Evolutionary conservation across 2,329 filamentous ascomycete species (phyloP).

Genomic region (Epichloe uncinata): DNA sequence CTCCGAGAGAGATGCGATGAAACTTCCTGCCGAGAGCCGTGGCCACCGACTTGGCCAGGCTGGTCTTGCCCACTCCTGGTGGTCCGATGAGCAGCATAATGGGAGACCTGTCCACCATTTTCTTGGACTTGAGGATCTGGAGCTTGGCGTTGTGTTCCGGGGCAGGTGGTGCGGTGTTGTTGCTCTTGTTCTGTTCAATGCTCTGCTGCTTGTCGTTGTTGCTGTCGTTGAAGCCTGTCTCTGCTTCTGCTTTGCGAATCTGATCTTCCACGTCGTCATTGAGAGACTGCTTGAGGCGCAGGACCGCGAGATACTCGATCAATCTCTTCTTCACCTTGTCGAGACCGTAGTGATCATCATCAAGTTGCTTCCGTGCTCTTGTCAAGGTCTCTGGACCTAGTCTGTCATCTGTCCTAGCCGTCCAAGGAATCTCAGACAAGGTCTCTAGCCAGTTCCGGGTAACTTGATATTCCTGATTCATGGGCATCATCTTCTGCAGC

Average conservation of each 20-base stretch:
- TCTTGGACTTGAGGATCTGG: constrained; percentile 64
- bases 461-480: constrained; percentile 91
- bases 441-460: constrained; percentile 90
- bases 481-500: constrained; percentile 88
- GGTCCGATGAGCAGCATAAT: constrained; percentile 89
- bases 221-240: constrained; percentile 40
- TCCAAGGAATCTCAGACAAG: constrained; percentile 87
- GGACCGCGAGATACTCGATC: constrained; percentile 89
- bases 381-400: constrained; percentile 68
- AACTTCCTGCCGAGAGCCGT: constrained; percentile 89
- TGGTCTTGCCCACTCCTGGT: constrained; percentile 92
- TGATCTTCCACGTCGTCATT: constrained; percentile 74
- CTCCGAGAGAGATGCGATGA: constrained; percentile 90
- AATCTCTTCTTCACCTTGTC: constrained; percentile 96
- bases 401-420: constrained; percentile 68
- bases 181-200: background rate
- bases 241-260: constrained; percentile 53
- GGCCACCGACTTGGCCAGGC: constrained; percentile 83
- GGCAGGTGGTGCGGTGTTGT: background rate
- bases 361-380: constrained; percentile 74
- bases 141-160: constrained; percentile 45
- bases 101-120: constrained; percentile 87
- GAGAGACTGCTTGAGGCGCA: constrained; percentile 83
- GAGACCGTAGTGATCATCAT: constrained; percentile 91
- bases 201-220: constrained; percentile 1